phyloP scores from a whole-genome alignment of 2,329 filamentous ascomycete species.

The Raffaelea albimanens region DNA sequence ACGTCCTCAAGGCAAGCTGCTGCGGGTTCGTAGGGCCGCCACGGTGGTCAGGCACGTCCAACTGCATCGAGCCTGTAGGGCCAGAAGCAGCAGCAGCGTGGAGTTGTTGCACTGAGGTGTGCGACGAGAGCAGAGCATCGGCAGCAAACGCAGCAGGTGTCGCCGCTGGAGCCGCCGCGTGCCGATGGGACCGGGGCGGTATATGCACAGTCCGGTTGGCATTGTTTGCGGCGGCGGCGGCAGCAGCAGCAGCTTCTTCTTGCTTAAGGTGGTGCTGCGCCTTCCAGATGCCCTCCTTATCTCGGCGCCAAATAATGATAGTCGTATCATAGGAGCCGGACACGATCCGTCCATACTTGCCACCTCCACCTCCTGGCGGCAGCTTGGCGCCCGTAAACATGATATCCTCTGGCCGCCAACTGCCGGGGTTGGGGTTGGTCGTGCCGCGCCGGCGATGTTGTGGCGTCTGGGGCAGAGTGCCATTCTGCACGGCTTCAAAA shows the following conservation, averaged over 20 bases:
- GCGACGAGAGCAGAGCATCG: too few species aligned
- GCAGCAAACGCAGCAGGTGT: too few species aligned
- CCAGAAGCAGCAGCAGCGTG: too few species aligned
- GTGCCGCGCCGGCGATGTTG: not conserved
- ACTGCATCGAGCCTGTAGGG: slow-evolving; percentile 2
- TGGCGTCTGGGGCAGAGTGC: slow-evolving; percentile 26
- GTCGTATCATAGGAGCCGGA: slow-evolving; percentile 95
- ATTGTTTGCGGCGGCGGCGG: slow-evolving; percentile 20
- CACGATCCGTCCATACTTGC: slow-evolving; percentile 86
- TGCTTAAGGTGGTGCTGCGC: slow-evolving; percentile 66
- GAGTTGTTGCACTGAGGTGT: not conserved
- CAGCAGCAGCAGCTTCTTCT: slow-evolving; percentile 54
- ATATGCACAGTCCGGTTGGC: too few species aligned
- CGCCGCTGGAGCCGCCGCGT: too few species aligned
- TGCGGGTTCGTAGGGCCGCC: too few species aligned
- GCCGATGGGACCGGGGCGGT: too few species aligned
- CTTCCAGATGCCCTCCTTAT: slow-evolving; percentile 77
- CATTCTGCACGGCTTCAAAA: slow-evolving; percentile 48
- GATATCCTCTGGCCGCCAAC: slow-evolving; percentile 64
- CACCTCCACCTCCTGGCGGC: slow-evolving; percentile 83
- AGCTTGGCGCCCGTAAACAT: slow-evolving; percentile 75
- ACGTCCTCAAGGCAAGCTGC: not conserved
- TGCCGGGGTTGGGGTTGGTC: slow-evolving; percentile 53
- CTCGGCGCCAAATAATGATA: slow-evolving; percentile 89
- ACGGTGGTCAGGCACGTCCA: not conserved